Conservation (phyloP, 768 basidiomycete species). For the Pleurotus tuoliensis region DNA sequence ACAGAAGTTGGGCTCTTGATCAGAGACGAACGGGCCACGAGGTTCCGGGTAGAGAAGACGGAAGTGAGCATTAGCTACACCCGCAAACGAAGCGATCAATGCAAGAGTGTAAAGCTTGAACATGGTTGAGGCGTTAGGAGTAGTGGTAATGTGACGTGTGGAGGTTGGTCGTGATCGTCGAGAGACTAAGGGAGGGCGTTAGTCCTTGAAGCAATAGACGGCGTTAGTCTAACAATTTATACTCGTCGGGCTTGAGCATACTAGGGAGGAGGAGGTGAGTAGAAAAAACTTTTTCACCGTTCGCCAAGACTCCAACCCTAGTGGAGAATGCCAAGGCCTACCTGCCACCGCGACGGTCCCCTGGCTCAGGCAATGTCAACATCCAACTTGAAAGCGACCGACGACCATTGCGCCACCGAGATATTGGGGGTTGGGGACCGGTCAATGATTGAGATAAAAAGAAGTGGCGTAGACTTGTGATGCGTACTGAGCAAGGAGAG, state of each 20-base stretch:
- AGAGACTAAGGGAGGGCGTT: background rate
- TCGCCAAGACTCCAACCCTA: too few relatives aligned
- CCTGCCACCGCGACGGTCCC: background rate
- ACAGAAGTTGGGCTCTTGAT: constrained; percentile 56
- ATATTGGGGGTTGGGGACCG: too few relatives aligned
- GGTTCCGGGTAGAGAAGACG: constrained; percentile 67
- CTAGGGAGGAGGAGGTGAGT: background rate
- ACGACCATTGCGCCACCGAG: too few relatives aligned
- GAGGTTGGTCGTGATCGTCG: background rate
- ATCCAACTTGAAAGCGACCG: too few relatives aligned
- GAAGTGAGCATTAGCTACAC: constrained; percentile 65
- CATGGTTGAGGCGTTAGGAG: constrained; percentile 13
- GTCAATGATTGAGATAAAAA: too few relatives aligned
- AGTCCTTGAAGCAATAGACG: background rate
- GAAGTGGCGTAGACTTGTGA: too few relatives aligned
- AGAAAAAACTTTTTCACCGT: constrained; percentile 7
- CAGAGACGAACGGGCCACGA: constrained; percentile 61
- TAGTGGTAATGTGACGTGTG: background rate
- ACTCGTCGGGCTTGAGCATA: constrained; percentile 1
- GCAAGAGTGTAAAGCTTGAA: constrained; percentile 31
- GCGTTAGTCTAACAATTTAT: background rate
- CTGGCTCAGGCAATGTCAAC: too few relatives aligned
- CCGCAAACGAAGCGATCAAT: constrained; percentile 31
- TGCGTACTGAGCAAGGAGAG: too few relatives aligned
- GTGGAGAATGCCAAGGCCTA: too few relatives aligned